These are phyloP conservation scores for Termitomyces sp. DNA, from an alignment of 768 basidiomycete genomes.

Conservation along the genomic window DNA sequence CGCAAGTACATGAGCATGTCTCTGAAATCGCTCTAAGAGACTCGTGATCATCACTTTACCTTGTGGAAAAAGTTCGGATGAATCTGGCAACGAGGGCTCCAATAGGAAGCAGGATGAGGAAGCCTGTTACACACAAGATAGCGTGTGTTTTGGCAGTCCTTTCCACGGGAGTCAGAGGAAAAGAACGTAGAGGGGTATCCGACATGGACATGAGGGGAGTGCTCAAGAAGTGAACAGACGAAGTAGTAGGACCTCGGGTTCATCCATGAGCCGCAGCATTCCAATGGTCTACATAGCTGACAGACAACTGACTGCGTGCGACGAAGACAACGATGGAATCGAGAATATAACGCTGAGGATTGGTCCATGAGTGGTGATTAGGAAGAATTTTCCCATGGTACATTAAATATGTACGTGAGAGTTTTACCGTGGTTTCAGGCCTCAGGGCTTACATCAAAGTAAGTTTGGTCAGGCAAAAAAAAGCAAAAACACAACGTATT, in stretches of 20 bases:
- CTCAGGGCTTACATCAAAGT: no score
- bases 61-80: slow-evolving; percentile 45
- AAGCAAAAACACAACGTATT: not conserved
- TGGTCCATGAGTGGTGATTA: slow-evolving; percentile 2
- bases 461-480: not conserved
- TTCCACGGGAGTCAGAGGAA: slow-evolving; percentile 29
- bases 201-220: slow-evolving; percentile 14
- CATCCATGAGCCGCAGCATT: not conserved
- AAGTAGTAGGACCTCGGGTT: not conserved
- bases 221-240: not conserved
- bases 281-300: not conserved
- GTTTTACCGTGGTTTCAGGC: no score
- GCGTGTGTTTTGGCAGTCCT: slow-evolving; percentile 44
- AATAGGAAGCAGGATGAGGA: slow-evolving; percentile 51
- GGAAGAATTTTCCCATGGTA: slow-evolving; percentile 11
- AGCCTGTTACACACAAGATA: slow-evolving; percentile 44
- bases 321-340: not conserved
- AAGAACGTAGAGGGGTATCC: not conserved
- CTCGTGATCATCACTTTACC: slow-evolving; percentile 26
- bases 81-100: slow-evolving; percentile 58
- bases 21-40: not conserved
- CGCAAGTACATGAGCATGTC: slow-evolving; percentile 4
- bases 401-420: no score
- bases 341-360: slow-evolving; percentile 11
- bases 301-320: not conserved